Evolutionary conservation across 495 filamentous ascomycete species (phyloP).

Genomic region (Tuber umbilicatum): DNA sequence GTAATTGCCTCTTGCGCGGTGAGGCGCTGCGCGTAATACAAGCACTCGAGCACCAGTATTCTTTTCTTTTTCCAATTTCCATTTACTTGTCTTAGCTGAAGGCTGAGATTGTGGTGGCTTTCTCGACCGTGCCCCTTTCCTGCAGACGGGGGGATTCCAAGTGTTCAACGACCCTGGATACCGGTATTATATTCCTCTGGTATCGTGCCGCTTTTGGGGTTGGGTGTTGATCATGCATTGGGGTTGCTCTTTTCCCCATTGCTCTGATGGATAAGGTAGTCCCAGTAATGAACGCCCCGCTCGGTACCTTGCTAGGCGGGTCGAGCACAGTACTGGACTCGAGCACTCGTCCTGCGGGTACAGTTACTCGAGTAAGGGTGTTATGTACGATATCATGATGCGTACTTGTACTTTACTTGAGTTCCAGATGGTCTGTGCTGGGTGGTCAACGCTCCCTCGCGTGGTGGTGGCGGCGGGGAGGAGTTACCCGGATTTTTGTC

Average conservation of each 20-base stretch:
- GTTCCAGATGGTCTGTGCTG: neutral
- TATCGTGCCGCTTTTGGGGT: neutral
- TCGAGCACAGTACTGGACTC: no score
- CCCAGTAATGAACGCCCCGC: no score
- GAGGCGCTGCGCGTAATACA: neutral
- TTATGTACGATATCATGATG: neutral
- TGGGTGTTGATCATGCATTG: neutral
- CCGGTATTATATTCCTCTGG: neutral
- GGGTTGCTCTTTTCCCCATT: no score
- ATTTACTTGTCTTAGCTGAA: neutral
- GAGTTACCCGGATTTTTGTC: neutral
- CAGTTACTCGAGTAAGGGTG: no score
- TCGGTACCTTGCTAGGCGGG: no score
- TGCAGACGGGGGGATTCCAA: neutral
- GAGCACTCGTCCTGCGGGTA: neutral
- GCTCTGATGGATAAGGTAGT: no score
- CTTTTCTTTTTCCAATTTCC: neutral
- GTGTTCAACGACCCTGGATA: neutral
- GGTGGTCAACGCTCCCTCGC: neutral
- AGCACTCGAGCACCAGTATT: no score
- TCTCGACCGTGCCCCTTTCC: neutral
- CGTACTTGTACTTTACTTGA: no score
- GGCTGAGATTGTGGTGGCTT: neutral
- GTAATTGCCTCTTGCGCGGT: neutral
- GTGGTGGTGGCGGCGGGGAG: neutral